Percentiles rank a stretch among this genome's conserved stretches.
Evolutionary conservation across 2,329 filamentous ascomycete species (phyloP).

Genomic region (Curvularia sp.): DNA sequence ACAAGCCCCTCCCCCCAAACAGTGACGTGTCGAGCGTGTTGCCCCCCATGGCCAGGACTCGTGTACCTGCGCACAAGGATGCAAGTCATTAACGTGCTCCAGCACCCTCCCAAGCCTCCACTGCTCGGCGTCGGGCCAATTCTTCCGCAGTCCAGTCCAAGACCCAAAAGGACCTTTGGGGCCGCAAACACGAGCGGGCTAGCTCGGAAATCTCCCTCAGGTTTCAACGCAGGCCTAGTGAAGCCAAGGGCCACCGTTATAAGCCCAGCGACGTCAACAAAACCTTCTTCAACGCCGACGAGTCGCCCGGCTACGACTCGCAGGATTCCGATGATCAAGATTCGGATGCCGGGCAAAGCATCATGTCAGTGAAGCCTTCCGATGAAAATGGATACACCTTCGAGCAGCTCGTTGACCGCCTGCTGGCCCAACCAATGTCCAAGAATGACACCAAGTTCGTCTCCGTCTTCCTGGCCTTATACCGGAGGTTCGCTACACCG

Average conservation of each 20-base stretch:
- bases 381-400: conserved; percentile 68
- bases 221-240: conserved; percentile 38
- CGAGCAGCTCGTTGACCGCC: conserved; percentile 74
- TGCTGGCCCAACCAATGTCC: conserved; percentile 81
- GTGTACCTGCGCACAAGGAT: conserved; percentile 9
- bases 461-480: conserved; percentile 88
- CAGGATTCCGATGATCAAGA: conserved; percentile 71
- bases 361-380: conserved; percentile 47
- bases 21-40: conserved; percentile 3
- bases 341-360: conserved; percentile 62
- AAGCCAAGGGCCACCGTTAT: conserved; percentile 46
- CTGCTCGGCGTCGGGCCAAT: conserved; percentile 53
- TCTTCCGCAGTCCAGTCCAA: conserved; percentile 53
- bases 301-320: conserved; percentile 72
- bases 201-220: conserved; percentile 55
- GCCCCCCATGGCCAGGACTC: neutral
- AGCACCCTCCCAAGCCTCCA: conserved; percentile 47
- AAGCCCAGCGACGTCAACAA: conserved; percentile 54
- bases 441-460: conserved; percentile 89
- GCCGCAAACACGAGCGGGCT: conserved; percentile 54
- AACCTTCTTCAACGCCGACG: conserved; percentile 72
- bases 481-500: conserved; percentile 90
- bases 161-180: conserved; percentile 49
- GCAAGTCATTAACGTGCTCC: conserved; percentile 25
- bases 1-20: neutral